Conservation (phyloP, 2,329 filamentous ascomycete genomes). For the Ophiostoma ulmi region DNA sequence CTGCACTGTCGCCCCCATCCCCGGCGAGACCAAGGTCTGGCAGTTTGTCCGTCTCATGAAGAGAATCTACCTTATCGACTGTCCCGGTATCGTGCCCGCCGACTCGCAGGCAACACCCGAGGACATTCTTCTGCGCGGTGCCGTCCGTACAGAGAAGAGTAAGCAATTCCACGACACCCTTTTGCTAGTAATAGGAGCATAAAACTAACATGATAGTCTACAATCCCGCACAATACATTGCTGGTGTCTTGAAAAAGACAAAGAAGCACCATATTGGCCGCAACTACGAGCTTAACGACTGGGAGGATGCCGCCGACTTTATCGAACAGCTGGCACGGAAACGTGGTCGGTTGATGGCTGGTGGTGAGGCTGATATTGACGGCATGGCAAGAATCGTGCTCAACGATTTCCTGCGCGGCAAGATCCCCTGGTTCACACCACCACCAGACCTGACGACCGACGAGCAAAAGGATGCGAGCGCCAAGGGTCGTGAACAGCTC, state of each 20-base stretch:
- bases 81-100: conserved; percentile 91
- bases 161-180: neutral
- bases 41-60: conserved; percentile 52
- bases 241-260: conserved; percentile 71
- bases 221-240: conserved; percentile 92
- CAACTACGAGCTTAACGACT: conserved; percentile 83
- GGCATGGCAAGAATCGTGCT: conserved; percentile 95
- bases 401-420: conserved; percentile 92
- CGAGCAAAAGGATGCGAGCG: conserved; percentile 41
- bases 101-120: conserved; percentile 76
- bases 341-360: conserved; percentile 69
- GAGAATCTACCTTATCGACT: conserved; percentile 84
- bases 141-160: conserved; percentile 82
- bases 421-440: conserved; percentile 92
- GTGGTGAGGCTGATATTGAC: conserved; percentile 91
- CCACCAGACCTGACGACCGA: conserved; percentile 58
- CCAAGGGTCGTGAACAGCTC: conserved; percentile 79
- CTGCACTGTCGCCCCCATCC: conserved; percentile 87
- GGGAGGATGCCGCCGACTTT: conserved; percentile 72
- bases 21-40: conserved; percentile 81
- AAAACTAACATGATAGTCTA: conserved; percentile 53
- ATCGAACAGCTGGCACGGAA: conserved; percentile 83
- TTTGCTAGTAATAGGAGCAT: no score
- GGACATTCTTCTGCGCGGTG: conserved; percentile 83
- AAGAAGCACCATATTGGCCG: conserved; percentile 85